Evolutionary conservation across 2,329 filamentous ascomycete genomes (phyloP), one percentile per base, ranked within the genome.

Genomic region (Neoascochyta sp.): DNA sequence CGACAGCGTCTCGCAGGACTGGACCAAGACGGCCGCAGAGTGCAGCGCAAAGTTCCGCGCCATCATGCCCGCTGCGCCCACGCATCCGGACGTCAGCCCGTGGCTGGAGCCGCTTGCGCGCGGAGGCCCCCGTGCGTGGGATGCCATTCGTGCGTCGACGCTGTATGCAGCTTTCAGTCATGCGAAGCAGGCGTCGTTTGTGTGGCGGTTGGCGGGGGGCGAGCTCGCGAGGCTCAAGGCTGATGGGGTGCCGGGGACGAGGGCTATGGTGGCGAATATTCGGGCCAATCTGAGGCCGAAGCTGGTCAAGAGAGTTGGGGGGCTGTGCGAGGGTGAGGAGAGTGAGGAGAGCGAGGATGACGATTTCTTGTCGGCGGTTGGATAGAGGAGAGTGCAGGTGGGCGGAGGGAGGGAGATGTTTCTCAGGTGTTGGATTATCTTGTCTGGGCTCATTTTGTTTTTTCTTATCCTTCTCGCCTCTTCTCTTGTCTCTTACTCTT

Each of bases 101-200:
- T 45, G 39, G 37, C 14, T 53, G 0, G 34, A 41, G 30, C 37
- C 13, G 2, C 43, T 30, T 24, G 59, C 12, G 13, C 40, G 20
- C 4, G 27, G 32, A 3, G 23, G 36, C 3, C 37, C 38, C 12
- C 41, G 39, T 7, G 7, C 45, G 0, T 75, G 73, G 73, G 60
- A 67, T 1, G 36, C 63, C 0, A 44, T 75, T 5, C 67, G 64
- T 24, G 71, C 71, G 2, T 73, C 69, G 1, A 50, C 63, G 1
- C 31, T 70, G 2, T 67, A 65, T 16, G 43, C 42, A 4, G 36
- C 27, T 0, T 54, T 54, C 11, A n/a, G 5, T 5, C 13, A 9
- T n/a, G 45, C 50, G 4, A 39, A 39, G 3, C 43, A 45, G 9
- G 17, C 20, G 5, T 40, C 41, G 0, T 60, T 70, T 16, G 52